Evolutionary conservation across 2,329 filamentous ascomycete species (phyloP).

Genomic region (Fusarium sulawesiense): DNA sequence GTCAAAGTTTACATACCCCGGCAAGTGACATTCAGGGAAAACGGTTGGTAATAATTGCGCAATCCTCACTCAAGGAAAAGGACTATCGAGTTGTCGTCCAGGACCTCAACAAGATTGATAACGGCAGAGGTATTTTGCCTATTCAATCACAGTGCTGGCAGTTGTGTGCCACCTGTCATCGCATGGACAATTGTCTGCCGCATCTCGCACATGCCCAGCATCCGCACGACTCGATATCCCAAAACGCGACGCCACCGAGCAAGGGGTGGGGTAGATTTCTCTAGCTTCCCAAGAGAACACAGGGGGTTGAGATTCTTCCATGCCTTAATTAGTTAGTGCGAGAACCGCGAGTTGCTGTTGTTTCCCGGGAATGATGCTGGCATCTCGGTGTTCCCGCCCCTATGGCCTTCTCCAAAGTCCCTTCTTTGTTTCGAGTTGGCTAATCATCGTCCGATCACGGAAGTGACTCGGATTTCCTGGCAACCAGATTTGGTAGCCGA

Average conservation of each 20-base stretch:
- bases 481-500: slow-evolving; percentile 17
- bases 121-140: slow-evolving; percentile 26
- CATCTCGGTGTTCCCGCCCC: slow-evolving; percentile 46
- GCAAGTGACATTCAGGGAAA: background rate
- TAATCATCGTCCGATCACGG: slow-evolving; percentile 40
- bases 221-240: slow-evolving; percentile 33
- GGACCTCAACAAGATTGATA: slow-evolving; percentile 42
- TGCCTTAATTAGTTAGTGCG: slow-evolving; percentile 30
- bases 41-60: slow-evolving; percentile 3
- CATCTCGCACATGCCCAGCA: slow-evolving; percentile 36
- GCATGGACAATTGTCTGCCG: slow-evolving; percentile 10
- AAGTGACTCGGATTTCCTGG: slow-evolving; percentile 22
- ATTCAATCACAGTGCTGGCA: slow-evolving; percentile 24
- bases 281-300: slow-evolving; percentile 8
- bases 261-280: slow-evolving; percentile 28
- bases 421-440: slow-evolving; percentile 36
- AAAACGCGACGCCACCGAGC: slow-evolving; percentile 42
- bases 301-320: slow-evolving; percentile 17
- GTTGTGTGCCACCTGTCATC: slow-evolving; percentile 34
- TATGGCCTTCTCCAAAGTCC: slow-evolving; percentile 35
- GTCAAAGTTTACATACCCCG: background rate
- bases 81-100: slow-evolving; percentile 2
- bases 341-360: slow-evolving; percentile 22
- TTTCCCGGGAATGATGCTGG: slow-evolving; percentile 45
- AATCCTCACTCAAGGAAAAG: background rate